Evolutionary conservation across 2,329 filamentous ascomycete genomes (phyloP).

Genomic region (Aureobasidium namibiae): DNA sequence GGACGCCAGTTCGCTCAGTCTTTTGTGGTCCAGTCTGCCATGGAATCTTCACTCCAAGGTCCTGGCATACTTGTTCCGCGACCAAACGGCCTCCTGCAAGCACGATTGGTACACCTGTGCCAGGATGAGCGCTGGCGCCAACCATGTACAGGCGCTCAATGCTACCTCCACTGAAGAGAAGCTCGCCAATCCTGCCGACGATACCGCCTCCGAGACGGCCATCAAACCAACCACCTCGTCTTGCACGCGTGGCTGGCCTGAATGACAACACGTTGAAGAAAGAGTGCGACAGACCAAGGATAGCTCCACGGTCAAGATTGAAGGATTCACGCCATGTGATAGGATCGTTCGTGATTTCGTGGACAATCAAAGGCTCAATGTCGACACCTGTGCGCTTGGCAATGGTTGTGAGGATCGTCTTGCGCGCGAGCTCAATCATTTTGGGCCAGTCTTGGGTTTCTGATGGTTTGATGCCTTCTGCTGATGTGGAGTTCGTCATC

Average conservation of each 20-base stretch:
- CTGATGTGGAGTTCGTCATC: slow-evolving; percentile 20
- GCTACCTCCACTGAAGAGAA: slow-evolving; percentile 23
- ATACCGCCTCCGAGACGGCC: slow-evolving; percentile 18
- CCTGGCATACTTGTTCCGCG: slow-evolving; percentile 42
- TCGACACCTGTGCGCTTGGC: slow-evolving; percentile 50
- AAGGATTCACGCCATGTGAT: slow-evolving; percentile 57
- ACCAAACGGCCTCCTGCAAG: slow-evolving; percentile 61
- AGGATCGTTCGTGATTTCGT: slow-evolving; percentile 61
- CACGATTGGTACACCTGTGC: slow-evolving; percentile 67
- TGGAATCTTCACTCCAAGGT: slow-evolving; percentile 31
- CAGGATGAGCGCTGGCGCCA: slow-evolving; percentile 66
- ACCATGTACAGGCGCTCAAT: slow-evolving; percentile 58
- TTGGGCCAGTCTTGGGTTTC: slow-evolving; percentile 51
- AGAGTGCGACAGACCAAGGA: slow-evolving; percentile 61
- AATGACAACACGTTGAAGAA: slow-evolving; percentile 68
- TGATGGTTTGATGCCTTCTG: slow-evolving; percentile 32
- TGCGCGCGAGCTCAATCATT: slow-evolving; percentile 52
- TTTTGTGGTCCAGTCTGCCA: slow-evolving; percentile 25
- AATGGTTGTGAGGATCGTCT: slow-evolving; percentile 54
- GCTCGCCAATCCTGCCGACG: slow-evolving; percentile 12
- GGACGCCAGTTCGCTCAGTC: slow-evolving; percentile 4
- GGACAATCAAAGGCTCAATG: slow-evolving; percentile 42
- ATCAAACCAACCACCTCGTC: slow-evolving; percentile 32
- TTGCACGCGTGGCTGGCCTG: slow-evolving; percentile 53
- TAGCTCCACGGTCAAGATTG: slow-evolving; percentile 68